phyloP scores from a whole-genome alignment of 768 basidiomycete species.

The Boletellus ananiceps region DNA sequence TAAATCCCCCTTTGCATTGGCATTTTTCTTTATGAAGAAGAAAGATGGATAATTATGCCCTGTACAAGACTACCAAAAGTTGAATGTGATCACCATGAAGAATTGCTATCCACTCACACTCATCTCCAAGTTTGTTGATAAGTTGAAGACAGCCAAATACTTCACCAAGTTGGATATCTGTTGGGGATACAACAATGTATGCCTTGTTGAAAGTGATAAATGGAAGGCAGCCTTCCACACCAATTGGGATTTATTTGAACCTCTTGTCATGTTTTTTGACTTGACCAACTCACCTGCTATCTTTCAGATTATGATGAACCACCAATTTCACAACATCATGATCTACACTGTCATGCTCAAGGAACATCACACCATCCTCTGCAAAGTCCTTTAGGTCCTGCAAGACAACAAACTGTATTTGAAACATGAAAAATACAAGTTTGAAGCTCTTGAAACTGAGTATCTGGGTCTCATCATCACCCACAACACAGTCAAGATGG shows the following conservation, averaged over 20 bases:
- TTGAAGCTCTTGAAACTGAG: neutral
- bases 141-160: neutral
- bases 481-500: neutral
- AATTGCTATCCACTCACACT: neutral
- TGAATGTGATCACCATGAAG: neutral
- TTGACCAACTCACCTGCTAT: neutral
- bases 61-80: too few relatives aligned
- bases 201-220: neutral
- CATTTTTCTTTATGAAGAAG: too few relatives aligned
- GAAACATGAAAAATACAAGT: neutral
- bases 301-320: neutral
- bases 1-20: too few relatives aligned
- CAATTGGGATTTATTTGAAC: neutral
- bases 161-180: neutral
- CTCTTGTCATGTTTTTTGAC: too few relatives aligned
- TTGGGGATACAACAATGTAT: neutral
- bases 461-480: neutral
- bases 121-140: neutral
- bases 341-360: slow-evolving; percentile 33
- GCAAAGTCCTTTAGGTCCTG: too few relatives aligned
- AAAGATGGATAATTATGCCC: too few relatives aligned
- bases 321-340: slow-evolving; percentile 3
- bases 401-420: neutral
- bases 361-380: neutral
- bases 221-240: neutral